Conservation (phyloP, 768 basidiomycete genomes). For the Phaeotremella fagi region DNA sequence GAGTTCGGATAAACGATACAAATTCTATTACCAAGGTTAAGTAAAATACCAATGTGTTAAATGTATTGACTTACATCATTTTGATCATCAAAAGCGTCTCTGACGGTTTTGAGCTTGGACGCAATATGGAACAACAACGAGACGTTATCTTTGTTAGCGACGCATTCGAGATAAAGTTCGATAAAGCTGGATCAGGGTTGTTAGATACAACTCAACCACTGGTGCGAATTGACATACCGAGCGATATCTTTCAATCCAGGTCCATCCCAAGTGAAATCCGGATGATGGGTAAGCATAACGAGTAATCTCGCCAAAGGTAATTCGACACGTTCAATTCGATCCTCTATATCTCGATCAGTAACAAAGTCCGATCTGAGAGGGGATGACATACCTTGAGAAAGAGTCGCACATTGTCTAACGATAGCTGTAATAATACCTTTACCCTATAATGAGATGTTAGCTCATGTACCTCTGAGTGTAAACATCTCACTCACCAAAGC, state of each 20-base stretch:
- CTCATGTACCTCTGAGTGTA: neutral
- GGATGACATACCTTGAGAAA: conserved; percentile 8
- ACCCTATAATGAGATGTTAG: conserved; percentile 12
- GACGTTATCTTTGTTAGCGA: conserved; percentile 75
- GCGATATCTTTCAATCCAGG: conserved; percentile 62
- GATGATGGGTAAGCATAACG: conserved; percentile 86
- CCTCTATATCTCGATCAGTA: conserved; percentile 48
- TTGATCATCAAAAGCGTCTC: conserved; percentile 64
- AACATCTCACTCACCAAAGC: conserved; percentile 53
- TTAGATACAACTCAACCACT: neutral
- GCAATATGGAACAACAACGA: conserved; percentile 78
- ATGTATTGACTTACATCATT: conserved; percentile 58
- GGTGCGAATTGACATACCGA: conserved; percentile 56
- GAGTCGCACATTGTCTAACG: conserved; percentile 1
- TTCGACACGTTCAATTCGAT: conserved; percentile 68
- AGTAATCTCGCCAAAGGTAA: conserved; percentile 77
- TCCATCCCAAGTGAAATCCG: conserved; percentile 67
- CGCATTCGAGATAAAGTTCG: conserved; percentile 74
- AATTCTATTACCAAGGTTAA: conserved; percentile 55
- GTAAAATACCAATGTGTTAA: neutral
- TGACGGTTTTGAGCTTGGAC: conserved; percentile 75
- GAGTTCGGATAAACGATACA: conserved; percentile 82
- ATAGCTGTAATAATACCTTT: conserved; percentile 11
- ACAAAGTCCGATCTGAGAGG: neutral
- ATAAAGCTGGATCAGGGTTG: conserved; percentile 62